phyloP scores from a whole-genome alignment of 75 land plant species.

The Cunninghamia lanceolata region DNA sequence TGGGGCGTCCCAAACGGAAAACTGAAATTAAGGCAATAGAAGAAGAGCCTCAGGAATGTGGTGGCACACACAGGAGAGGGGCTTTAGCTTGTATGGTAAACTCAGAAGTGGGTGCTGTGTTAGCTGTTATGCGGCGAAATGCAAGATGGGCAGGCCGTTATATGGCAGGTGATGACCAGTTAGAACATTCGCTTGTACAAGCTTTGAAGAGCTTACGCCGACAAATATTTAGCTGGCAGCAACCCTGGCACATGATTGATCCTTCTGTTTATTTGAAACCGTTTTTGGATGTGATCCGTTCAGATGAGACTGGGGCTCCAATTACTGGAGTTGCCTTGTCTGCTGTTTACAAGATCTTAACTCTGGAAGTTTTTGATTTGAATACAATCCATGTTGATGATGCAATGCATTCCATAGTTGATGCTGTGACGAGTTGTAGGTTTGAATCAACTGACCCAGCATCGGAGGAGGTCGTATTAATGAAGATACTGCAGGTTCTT shows the following conservation, averaged over 20 bases:
- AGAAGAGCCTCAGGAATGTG: slow-evolving; percentile 55
- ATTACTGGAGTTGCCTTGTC: slow-evolving; percentile 87
- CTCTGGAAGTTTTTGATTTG: slow-evolving; percentile 70
- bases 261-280: slow-evolving; percentile 79
- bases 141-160: slow-evolving; percentile 86
- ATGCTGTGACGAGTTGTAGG: slow-evolving; percentile 92
- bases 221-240: slow-evolving; percentile 68
- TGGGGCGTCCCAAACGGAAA: slow-evolving; percentile 58
- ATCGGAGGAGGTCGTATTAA: slow-evolving; percentile 95
- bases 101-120: slow-evolving; percentile 82
- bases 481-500: slow-evolving; percentile 96
- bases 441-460: slow-evolving; percentile 95
- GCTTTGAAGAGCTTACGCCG: slow-evolving; percentile 70
- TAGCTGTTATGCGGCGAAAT: slow-evolving; percentile 94
- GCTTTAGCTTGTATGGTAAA: slow-evolving; percentile 88
- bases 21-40: slow-evolving; percentile 58
- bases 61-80: slow-evolving; percentile 33
- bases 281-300: slow-evolving; percentile 88
- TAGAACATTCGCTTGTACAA: slow-evolving; percentile 79
- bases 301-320: slow-evolving; percentile 94
- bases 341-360: slow-evolving; percentile 79
- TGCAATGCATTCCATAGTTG: slow-evolving; percentile 86
- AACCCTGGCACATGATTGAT: slow-evolving; percentile 67
- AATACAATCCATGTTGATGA: slow-evolving; percentile 59
- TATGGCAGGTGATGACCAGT: slow-evolving; percentile 79